Percentiles rank a stretch among this genome's conserved stretches.
Conservation (phyloP, 176 grass and related monocot species). For the Elaeis guineensis region DNA sequence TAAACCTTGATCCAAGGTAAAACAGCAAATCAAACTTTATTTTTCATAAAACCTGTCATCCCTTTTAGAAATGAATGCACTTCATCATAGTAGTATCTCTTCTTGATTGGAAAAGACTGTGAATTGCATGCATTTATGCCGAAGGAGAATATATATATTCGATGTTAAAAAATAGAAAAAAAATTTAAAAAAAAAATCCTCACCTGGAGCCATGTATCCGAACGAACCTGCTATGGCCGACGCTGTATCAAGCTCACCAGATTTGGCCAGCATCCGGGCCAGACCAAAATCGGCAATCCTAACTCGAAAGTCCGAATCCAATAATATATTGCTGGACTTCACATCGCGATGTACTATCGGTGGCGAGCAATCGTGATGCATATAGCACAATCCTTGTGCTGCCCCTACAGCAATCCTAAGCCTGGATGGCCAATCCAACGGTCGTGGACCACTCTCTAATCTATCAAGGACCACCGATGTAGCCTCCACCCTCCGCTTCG, state of each 20-base stretch:
- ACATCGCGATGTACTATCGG: constrained; percentile 77
- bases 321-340: constrained; percentile 81
- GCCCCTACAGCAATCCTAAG: constrained; percentile 52
- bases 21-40: no score
- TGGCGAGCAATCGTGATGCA: constrained; percentile 74
- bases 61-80: no score
- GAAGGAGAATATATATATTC: no score
- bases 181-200: no score
- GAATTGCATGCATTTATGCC: no score
- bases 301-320: constrained; percentile 52
- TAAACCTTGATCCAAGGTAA: no score
- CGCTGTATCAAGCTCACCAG: constrained; percentile 36
- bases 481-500: constrained; percentile 1
- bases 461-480: no score
- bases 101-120: no score
- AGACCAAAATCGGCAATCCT: constrained; percentile 76
- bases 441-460: no score
- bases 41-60: no score
- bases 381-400: constrained; percentile 60
- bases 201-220: constrained; percentile 66
- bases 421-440: constrained; percentile 58
- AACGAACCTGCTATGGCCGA: constrained; percentile 66
- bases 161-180: no score
- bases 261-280: constrained; percentile 53
- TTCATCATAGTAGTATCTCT: no score